Conservation (phyloP, 768 basidiomycete species). For the Suillus bovinus region DNA sequence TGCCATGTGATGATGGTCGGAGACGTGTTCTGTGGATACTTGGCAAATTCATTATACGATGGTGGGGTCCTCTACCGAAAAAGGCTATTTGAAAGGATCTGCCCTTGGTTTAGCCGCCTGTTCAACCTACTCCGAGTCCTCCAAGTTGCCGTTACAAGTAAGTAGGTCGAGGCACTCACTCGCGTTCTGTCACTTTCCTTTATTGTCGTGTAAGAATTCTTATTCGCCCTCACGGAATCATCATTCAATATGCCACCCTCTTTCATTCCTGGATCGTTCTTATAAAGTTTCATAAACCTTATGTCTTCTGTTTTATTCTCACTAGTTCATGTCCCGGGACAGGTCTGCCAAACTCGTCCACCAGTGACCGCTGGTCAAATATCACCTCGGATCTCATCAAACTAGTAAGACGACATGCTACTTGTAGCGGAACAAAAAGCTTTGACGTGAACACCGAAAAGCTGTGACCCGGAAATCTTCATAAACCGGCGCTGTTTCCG, state of each 20-base stretch:
- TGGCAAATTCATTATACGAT: too few species aligned
- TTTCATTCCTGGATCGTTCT: constrained; percentile 34
- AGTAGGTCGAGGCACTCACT: constrained; percentile 21
- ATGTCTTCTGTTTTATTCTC: constrained; percentile 22
- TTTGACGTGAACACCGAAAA: constrained; percentile 32
- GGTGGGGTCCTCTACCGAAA: neutral
- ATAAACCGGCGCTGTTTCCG: constrained; percentile 29
- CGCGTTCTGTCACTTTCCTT: constrained; percentile 8
- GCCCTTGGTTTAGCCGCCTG: too few species aligned
- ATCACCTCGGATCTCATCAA: constrained; percentile 36
- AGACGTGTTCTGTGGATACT: neutral
- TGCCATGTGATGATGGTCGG: neutral
- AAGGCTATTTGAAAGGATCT: neutral
- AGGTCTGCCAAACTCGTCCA: constrained; percentile 33
- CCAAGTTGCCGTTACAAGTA: constrained; percentile 7
- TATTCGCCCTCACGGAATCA: constrained; percentile 14
- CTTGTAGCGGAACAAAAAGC: constrained; percentile 17
- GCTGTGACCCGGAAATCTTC: constrained; percentile 31
- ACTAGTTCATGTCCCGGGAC: constrained; percentile 30
- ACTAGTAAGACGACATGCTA: constrained; percentile 22
- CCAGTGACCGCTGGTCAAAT: constrained; percentile 25
- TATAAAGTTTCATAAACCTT: constrained; percentile 33
- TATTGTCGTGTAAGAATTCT: constrained; percentile 11
- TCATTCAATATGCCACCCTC: constrained; percentile 17
- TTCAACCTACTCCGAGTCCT: neutral